Conservation (phyloP, 2,329 filamentous ascomycete genomes). For the Colletotrichum ledebouriae region DNA sequence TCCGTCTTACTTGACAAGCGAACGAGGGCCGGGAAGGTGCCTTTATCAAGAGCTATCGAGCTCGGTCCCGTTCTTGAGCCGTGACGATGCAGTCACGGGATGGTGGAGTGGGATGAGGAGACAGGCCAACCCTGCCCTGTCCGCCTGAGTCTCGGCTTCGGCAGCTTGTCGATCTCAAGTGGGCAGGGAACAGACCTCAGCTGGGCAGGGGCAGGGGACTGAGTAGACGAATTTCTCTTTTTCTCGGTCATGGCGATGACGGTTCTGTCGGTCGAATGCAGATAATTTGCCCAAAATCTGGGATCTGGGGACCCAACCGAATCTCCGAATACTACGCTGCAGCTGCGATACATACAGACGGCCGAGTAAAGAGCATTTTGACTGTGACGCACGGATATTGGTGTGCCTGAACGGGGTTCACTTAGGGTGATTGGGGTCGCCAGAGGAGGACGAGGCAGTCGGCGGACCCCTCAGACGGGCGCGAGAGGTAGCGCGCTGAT, state of each 20-base stretch:
- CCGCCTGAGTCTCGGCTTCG: constrained; percentile 31
- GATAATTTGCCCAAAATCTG: background rate
- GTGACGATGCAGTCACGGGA: constrained; percentile 15
- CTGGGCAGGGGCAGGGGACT: constrained; percentile 14
- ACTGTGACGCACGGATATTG: constrained; percentile 23
- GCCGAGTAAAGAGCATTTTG: constrained; percentile 6
- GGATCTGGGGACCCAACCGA: constrained; percentile 3
- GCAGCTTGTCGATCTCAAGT: constrained; percentile 35
- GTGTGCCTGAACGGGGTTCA: constrained; percentile 46
- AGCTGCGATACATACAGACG: constrained; percentile 34
- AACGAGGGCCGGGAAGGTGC: constrained; percentile 8
- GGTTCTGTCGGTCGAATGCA: background rate
- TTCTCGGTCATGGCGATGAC: constrained; percentile 2
- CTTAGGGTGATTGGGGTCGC: constrained; percentile 2
- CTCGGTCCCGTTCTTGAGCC: constrained; percentile 9
- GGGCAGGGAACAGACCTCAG: constrained; percentile 20
- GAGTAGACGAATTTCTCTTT: constrained; percentile 1
- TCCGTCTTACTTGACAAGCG: constrained; percentile 9
- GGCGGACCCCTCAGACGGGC: constrained; percentile 2
- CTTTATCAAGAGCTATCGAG: background rate
- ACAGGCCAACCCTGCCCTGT: background rate
- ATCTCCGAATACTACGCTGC: constrained; percentile 27
- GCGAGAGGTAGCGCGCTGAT: constrained; percentile 29
- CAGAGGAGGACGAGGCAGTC: constrained; percentile 1
- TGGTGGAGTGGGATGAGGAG: constrained; percentile 14